Percentiles rank a stretch among this genome's conserved stretches.
phyloP scores from a whole-genome alignment of 2,329 filamentous ascomycete genomes.

The Tolypocladium pustulatum region DNA sequence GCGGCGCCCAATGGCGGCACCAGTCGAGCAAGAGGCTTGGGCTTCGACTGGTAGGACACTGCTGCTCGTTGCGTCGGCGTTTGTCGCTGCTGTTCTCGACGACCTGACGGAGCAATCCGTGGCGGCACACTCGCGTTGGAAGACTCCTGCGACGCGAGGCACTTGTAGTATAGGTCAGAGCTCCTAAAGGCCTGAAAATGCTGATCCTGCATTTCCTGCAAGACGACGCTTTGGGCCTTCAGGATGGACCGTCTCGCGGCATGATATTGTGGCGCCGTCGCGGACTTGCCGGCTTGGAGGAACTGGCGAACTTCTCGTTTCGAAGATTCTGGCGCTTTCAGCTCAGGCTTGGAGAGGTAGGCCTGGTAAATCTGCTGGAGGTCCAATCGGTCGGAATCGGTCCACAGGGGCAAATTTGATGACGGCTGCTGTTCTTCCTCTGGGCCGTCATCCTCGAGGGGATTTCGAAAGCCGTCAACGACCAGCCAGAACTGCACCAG shows the following conservation, averaged over 20 bases:
- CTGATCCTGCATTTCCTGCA: slow-evolving; percentile 73
- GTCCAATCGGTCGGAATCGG: slow-evolving; percentile 74
- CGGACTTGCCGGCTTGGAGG: slow-evolving; percentile 63
- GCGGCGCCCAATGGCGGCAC: slow-evolving; percentile 25
- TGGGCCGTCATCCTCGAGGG: slow-evolving; percentile 66
- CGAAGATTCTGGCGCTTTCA: slow-evolving; percentile 63
- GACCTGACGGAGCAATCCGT: not conserved
- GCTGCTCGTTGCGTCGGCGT: slow-evolving; percentile 17
- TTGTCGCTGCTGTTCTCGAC: not conserved
- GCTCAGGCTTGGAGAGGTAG: slow-evolving; percentile 72
- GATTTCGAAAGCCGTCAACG: slow-evolving; percentile 91
- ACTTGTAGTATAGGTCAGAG: slow-evolving; percentile 94
- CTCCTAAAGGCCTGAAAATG: slow-evolving; percentile 82
- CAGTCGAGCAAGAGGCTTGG: slow-evolving; percentile 29
- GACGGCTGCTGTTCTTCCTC: slow-evolving; percentile 53
- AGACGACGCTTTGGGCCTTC: slow-evolving; percentile 67
- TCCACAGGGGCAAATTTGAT: slow-evolving; percentile 58
- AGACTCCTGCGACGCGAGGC: slow-evolving; percentile 76
- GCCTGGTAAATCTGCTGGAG: slow-evolving; percentile 85
- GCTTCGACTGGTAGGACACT: slow-evolving; percentile 31
- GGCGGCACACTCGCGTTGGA: slow-evolving; percentile 23
- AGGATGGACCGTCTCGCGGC: slow-evolving; percentile 73
- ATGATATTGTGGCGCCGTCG: slow-evolving; percentile 72
- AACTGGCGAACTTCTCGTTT: slow-evolving; percentile 66
- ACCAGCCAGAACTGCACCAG: slow-evolving; percentile 98